A percentile compares a stretch with the other conserved stretches of the same genome.
phyloP scores from a whole-genome alignment of 2,329 filamentous ascomycete genomes.

The Aspergillus ustus region DNA sequence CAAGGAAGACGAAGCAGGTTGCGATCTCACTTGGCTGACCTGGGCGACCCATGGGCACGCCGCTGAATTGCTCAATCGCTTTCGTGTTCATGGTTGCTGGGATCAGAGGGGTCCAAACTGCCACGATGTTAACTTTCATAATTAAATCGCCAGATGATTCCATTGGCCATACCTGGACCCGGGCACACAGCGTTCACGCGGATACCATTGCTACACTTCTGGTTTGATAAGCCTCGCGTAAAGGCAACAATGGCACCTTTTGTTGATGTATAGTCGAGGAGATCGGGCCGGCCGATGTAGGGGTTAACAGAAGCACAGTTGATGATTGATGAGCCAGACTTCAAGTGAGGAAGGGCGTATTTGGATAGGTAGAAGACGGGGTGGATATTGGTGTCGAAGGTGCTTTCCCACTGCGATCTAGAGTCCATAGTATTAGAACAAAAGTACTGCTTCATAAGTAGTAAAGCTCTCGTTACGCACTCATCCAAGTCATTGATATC shows the following conservation, averaged over 20 bases:
- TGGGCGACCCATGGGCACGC: constrained; percentile 74
- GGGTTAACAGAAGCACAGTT: constrained; percentile 85
- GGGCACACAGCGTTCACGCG: constrained; percentile 78
- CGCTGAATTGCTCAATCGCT: constrained; percentile 72
- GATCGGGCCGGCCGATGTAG: constrained; percentile 77
- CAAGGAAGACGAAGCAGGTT: constrained; percentile 80
- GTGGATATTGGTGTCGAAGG: constrained; percentile 84
- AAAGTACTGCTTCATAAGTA: not conserved
- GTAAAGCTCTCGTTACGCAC: constrained; percentile 40
- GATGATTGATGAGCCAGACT: constrained; percentile 75
- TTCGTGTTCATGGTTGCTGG: constrained; percentile 72
- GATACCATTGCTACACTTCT: constrained; percentile 73
- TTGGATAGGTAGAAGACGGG: constrained; percentile 81
- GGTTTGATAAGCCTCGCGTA: constrained; percentile 76
- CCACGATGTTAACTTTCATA: constrained; percentile 1
- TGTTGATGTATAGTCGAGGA: constrained; percentile 81
- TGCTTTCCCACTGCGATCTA: constrained; percentile 77
- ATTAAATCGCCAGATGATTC: not conserved
- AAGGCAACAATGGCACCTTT: constrained; percentile 77
- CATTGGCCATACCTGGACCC: constrained; percentile 58
- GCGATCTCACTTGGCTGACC: constrained; percentile 82
- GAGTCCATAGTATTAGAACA: not conserved
- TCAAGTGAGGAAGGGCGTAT: constrained; percentile 75
- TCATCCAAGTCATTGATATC: constrained; percentile 74
- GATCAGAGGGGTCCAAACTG: constrained; percentile 76